These are phyloP conservation scores for Ustilago sp. DNA, from an alignment of 1,284 basidiomycete genomes.

Conservation along the genomic window DNA sequence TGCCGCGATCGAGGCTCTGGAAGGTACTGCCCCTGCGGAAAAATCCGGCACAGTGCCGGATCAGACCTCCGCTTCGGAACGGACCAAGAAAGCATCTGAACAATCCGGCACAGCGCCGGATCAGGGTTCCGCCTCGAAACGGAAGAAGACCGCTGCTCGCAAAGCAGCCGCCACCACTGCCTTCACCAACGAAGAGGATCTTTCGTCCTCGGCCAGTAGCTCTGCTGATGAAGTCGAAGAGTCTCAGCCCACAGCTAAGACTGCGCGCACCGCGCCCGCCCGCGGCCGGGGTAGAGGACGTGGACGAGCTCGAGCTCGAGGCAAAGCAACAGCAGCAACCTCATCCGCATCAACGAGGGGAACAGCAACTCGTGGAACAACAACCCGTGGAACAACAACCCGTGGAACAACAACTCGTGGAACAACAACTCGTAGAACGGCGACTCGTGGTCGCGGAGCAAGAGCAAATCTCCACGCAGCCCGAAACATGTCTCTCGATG, in stretches of 20 bases:
- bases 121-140: constrained; percentile 7
- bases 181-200: constrained; percentile 3
- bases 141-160: constrained; percentile 18
- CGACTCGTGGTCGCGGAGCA: constrained; percentile 3
- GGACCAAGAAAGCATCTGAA: constrained; percentile 14
- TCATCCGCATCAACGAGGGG: neutral
- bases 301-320: constrained; percentile 15
- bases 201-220: constrained; percentile 14
- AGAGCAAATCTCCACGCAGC: constrained; percentile 39
- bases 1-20: constrained; percentile 47
- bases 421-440: neutral
- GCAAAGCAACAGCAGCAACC: neutral
- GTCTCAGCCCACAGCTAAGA: constrained; percentile 4
- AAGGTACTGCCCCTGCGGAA: constrained; percentile 18
- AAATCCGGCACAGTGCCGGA: neutral
- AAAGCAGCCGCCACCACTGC: constrained; percentile 6
- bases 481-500: constrained; percentile 50
- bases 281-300: neutral
- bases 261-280: constrained; percentile 6
- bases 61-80: constrained; percentile 7
- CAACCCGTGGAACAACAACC: neutral
- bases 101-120: neutral
- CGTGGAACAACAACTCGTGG: neutral
- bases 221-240: constrained; percentile 9
- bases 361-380: neutral